Conservation (phyloP, 1,284 basidiomycete species). For the Apiotrichum siamense region DNA sequence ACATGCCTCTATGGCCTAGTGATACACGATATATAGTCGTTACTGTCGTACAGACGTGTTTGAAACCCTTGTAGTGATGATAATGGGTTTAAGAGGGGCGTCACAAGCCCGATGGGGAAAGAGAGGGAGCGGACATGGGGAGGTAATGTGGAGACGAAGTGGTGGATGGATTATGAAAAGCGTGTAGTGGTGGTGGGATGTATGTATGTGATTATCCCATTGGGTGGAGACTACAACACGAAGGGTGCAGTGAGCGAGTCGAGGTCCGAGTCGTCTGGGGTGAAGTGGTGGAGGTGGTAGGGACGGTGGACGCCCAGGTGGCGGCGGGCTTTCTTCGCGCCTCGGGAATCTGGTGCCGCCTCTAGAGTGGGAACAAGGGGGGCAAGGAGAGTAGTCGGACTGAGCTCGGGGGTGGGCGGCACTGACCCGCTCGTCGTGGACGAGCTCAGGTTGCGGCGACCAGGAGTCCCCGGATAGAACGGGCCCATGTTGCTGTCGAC, state of each 20-base stretch:
- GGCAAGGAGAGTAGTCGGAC: background rate
- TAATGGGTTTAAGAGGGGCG: background rate
- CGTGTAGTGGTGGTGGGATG: no score
- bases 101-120: no score
- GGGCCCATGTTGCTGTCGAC: background rate
- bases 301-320: background rate
- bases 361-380: background rate
- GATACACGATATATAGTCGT: background rate
- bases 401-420: conserved; percentile 4
- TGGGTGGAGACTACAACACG: background rate
- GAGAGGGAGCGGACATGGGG: no score
- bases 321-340: background rate
- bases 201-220: no score
- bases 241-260: background rate
- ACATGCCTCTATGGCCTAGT: conserved; percentile 5
- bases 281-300: background rate
- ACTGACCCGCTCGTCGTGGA: background rate
- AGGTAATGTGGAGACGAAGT: no score
- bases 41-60: conserved; percentile 3
- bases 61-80: background rate
- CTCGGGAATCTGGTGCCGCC: background rate
- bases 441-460: background rate
- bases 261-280: background rate
- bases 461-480: background rate
- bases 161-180: no score